Conservation (phyloP, 768 basidiomycete genomes). For the Auricularia sp. region DNA sequence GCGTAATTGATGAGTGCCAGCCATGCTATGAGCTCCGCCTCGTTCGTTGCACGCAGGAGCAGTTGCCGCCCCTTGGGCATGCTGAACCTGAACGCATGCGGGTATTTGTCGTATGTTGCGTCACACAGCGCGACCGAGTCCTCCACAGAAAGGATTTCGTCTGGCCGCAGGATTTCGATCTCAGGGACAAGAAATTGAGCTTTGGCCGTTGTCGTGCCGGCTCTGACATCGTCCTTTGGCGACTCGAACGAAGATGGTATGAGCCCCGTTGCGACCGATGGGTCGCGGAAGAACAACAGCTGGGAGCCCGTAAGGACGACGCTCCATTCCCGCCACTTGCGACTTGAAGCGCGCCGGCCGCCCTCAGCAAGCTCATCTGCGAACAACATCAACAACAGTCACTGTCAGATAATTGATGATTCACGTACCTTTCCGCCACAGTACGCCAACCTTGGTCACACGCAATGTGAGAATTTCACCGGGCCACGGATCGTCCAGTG, state of each 20-base stretch:
- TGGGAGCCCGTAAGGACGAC: constrained; percentile 85
- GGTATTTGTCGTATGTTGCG: constrained; percentile 61
- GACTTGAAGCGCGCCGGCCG: constrained; percentile 60
- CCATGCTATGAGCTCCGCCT: constrained; percentile 79
- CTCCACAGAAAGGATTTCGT: constrained; percentile 73
- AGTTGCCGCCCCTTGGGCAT: constrained; percentile 71
- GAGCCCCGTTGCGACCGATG: constrained; percentile 40
- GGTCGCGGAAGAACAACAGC: constrained; percentile 79
- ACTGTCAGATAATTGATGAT: not conserved
- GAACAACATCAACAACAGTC: constrained; percentile 22
- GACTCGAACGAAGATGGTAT: constrained; percentile 18
- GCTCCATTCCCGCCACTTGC: constrained; percentile 84
- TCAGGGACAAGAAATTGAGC: constrained; percentile 28
- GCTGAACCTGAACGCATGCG: constrained; percentile 66
- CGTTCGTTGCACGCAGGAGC: constrained; percentile 62
- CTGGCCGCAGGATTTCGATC: constrained; percentile 52
- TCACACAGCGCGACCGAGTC: constrained; percentile 77
- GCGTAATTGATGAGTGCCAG: constrained; percentile 89
- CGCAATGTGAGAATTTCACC: constrained; percentile 31
- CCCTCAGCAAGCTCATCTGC: constrained; percentile 57
- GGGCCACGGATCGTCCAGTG: not conserved
- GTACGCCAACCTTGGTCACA: constrained; percentile 69
- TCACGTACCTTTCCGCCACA: constrained; percentile 55
- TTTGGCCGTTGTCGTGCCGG: not conserved
- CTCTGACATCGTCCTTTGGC: not conserved